Percentiles rank a stretch among this genome's conserved stretches.
Evolutionary conservation across 768 basidiomycete genomes (phyloP).

Genomic region (Termitomyces sp.): DNA sequence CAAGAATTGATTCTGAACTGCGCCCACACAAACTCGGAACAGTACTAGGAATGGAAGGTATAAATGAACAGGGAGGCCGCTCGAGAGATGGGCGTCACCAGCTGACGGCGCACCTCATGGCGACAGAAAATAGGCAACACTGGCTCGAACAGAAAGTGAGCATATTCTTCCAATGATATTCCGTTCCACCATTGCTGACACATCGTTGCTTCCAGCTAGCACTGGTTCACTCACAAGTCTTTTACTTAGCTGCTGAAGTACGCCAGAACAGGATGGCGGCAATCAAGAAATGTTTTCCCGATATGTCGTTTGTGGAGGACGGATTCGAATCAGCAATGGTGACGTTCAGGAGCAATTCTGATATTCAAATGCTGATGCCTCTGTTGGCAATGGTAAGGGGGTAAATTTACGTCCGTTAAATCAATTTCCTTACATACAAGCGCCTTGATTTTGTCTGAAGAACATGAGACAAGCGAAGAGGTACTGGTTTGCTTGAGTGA

Average conservation of each 20-base stretch:
- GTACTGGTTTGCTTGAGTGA: background rate
- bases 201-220: slow-evolving; percentile 7
- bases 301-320: slow-evolving; percentile 9
- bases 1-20: background rate
- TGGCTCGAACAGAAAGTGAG: slow-evolving; percentile 8
- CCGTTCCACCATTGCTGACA: background rate
- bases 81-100: background rate
- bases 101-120: background rate
- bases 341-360: background rate
- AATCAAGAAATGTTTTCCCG: slow-evolving; percentile 13
- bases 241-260: slow-evolving; percentile 17
- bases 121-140: background rate
- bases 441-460: slow-evolving; percentile 1
- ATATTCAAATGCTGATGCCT: slow-evolving; percentile 1
- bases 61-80: background rate
- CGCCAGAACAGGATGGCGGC: slow-evolving; percentile 11
- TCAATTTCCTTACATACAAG: background rate
- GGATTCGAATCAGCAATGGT: slow-evolving; percentile 13
- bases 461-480: background rate
- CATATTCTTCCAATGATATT: background rate
- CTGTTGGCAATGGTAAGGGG: slow-evolving; percentile 8
- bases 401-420: background rate
- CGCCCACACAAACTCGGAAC: background rate
- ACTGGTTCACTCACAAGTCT: slow-evolving; percentile 15
- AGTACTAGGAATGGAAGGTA: background rate